phyloP scores from a whole-genome alignment of 495 filamentous ascomycete genomes.

The Patellaria atrata region DNA sequence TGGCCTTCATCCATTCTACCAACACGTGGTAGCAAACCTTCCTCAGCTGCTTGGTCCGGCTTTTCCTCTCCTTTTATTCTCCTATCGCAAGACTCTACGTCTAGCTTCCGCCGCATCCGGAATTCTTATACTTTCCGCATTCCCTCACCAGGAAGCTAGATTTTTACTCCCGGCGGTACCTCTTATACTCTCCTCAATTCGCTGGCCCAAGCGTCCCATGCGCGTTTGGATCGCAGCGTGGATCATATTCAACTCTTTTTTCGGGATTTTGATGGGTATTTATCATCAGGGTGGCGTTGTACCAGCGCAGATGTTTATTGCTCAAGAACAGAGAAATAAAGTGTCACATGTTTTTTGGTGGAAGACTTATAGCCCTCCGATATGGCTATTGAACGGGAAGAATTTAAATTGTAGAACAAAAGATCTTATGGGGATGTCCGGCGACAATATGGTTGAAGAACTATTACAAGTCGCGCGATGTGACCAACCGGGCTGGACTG shows the following conservation, averaged over 20 bases:
- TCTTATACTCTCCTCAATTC: constrained; percentile 71
- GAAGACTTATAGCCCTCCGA: constrained; percentile 92
- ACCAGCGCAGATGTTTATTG: constrained; percentile 50
- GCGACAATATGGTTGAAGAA: constrained; percentile 42
- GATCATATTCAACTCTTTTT: constrained; percentile 66
- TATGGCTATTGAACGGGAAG: constrained; percentile 76
- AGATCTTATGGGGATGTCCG: constrained; percentile 72
- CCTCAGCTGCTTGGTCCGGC: constrained; percentile 86
- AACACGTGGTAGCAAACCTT: constrained; percentile 74
- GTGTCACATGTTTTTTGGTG: constrained; percentile 75
- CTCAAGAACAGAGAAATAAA: constrained; percentile 26
- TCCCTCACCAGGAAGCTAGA: constrained; percentile 88
- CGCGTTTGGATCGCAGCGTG: constrained; percentile 51
- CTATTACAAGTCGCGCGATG: constrained; percentile 46
- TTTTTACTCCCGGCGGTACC: constrained; percentile 84
- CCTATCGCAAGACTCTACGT: constrained; percentile 37
- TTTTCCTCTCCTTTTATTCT: constrained; percentile 46
- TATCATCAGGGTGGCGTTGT: constrained; percentile 93
- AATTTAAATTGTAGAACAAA: constrained; percentile 47
- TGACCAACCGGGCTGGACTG: constrained; percentile 19
- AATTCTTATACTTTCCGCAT: constrained; percentile 61
- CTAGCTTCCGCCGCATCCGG: constrained; percentile 71
- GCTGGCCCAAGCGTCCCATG: constrained; percentile 40
- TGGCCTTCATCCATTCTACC: constrained; percentile 82
- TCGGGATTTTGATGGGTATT: constrained; percentile 75